Evolutionary conservation across 2,329 filamentous ascomycete genomes (phyloP), one percentile per base, ranked within the genome.

Genomic region (Arthrobotrys sphaeroides): DNA sequence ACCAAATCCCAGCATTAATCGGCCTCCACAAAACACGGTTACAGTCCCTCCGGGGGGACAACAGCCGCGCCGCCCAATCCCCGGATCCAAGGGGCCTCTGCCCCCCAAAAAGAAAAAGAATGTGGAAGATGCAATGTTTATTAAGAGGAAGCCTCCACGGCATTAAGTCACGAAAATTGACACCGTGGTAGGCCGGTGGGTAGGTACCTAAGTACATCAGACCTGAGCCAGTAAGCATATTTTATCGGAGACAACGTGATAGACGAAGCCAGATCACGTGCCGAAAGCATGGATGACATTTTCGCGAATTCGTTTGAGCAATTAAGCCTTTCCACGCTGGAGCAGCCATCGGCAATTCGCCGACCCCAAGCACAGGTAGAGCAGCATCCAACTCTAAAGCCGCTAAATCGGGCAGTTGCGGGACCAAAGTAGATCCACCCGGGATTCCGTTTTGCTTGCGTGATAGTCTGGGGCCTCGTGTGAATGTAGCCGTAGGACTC

Each of bases 41-140:
- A 13, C 31, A n/a, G 20, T n/a, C 3, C 53, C 38, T 5, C 13
- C 40, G 5, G 18, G 13, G 18, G 40, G 55, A n/a, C 51, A 55
- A 36, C 45, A 61, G 26, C 59, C 36, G 36, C 70, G 64, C 20
- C 70, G 70, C 13, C 43, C 57, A 22, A 28, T 51, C 16, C 70
- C 62, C 16, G 70, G 70, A 22, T 74, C 70, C 5, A 53, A 36
- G 49, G 70, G 70, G 5, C 70, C 62, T 7, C 33, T 74, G 18
- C 70, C 70, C 1, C 61, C 53, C 6, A 74, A 74, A 42, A 74
- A 74, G 55, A 74, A 74, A 49, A 74, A 64, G 31, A 74, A 74
- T 42, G 62, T 74, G 36, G 70, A 74, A 40, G 70, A 74, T 45
- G 70, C 70, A 13, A 74, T 74, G 70, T 74, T 74, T 36, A 74